Conservation (phyloP, 495 filamentous ascomycete species). For the Lasiosphaeriaceae sp. region DNA sequence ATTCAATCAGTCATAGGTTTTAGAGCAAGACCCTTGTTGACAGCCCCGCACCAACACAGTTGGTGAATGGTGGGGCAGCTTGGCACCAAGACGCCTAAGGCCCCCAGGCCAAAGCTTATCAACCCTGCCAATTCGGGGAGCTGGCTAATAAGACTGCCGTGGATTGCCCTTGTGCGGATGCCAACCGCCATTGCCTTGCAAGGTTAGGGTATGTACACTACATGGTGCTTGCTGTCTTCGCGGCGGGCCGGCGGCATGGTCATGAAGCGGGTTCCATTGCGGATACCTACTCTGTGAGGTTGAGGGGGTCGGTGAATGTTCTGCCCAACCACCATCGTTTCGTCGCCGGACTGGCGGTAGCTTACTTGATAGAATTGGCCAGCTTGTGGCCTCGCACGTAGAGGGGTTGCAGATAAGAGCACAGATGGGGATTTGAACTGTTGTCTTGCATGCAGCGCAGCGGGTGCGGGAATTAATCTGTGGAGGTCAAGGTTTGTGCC, state of each 20-base stretch:
- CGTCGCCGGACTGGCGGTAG: too few relatives aligned
- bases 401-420: neutral
- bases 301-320: too few relatives aligned
- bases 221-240: too few relatives aligned
- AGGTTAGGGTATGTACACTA: too few relatives aligned
- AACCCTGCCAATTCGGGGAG: too few relatives aligned
- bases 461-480: neutral
- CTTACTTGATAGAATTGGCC: slow-evolving; percentile 19
- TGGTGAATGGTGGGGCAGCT: neutral
- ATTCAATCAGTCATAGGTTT: slow-evolving; percentile 30
- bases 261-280: too few relatives aligned
- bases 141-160: too few relatives aligned
- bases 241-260: too few relatives aligned
- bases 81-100: neutral
- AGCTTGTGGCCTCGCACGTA: neutral
- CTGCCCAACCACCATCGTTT: too few relatives aligned
- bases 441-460: neutral
- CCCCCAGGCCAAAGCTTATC: neutral
- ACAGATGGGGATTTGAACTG: neutral
- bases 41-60: neutral
- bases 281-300: too few relatives aligned
- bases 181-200: too few relatives aligned
- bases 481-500: neutral
- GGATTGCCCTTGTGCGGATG: too few relatives aligned
- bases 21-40: slow-evolving; percentile 13